Base-by-base conservation (phyloP, 805 yeast genomes). In the Cyberlindnera sargentensis region DNA sequence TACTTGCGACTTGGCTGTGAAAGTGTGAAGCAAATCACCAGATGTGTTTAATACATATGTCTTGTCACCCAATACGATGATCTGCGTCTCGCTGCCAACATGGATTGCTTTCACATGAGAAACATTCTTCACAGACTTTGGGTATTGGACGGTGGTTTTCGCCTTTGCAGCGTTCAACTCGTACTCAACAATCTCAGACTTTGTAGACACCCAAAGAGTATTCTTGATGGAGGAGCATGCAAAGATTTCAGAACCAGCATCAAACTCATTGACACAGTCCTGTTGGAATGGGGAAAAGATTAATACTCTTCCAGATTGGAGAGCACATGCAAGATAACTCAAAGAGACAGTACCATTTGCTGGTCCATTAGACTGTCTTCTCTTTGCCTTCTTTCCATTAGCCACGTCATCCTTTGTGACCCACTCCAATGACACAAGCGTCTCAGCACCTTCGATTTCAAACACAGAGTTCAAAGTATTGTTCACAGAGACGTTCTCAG, bases 251-350 rank as follows among this genome's bases (percentile, higher is more conserved):
- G 57, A 43, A 5, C 55, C 64, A 3, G 45, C 39, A 0, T 68
- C 51, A 28, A 71, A 66, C 47, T 70, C 67, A 45, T 60, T 61
- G 20, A 66, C 56, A 15, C 66, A 52, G 25, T 62, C 69, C 44
- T 67, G 69, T 25, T 64, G 61, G 32, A 57, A 51, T 3, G 80
- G 78, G 3, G 77, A 68, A 41, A 68, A 67, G 7, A 73, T 56
- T 40, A 68, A 53, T 28, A 76, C 60, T 40, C 67, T 72, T 7
- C 73, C 72, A 31, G 52, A 53, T 23, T 54, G 56, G 32, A 66
- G 51, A 8, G 60, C 54, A 29, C 67, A 70, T 4, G 59, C 66
- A 36, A 70, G 56, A 40, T 56, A 57, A 20, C 50, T 43, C 3
- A 36, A 34, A 8, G 43, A 54, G 8, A 30, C 6, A n/a, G 23